phyloP scores from a whole-genome alignment of 2,329 filamentous ascomycete genomes.

The Neofusicoccum ribis region DNA sequence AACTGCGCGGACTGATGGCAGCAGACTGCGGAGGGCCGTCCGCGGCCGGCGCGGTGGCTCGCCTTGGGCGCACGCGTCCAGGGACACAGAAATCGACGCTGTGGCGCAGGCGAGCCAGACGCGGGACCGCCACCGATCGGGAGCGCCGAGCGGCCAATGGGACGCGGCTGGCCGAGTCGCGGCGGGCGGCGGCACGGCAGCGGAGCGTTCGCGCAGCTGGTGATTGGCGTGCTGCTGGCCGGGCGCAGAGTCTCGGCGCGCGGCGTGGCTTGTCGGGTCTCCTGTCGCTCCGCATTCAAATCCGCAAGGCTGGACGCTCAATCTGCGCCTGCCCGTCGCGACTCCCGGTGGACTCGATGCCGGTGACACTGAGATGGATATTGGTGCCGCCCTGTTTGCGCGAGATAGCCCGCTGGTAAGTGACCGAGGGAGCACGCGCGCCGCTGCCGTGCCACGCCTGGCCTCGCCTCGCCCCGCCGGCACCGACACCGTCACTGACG shows the following conservation, averaged over 20 bases:
- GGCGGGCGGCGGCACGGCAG: too few species aligned
- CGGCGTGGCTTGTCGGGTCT: not conserved
- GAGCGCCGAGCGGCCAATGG: not conserved
- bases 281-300: constrained; percentile 1
- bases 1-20: not conserved
- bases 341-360: not conserved
- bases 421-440: too few species aligned
- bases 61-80: too few species aligned
- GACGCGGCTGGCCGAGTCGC: not conserved
- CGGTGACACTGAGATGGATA: constrained; percentile 3
- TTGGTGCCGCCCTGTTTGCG: not conserved
- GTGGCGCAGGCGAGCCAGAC: not conserved
- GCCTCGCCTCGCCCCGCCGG: too few species aligned
- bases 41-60: not conserved
- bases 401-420: not conserved
- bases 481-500: too few species aligned
- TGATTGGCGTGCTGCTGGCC: not conserved
- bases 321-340: not conserved
- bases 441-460: too few species aligned
- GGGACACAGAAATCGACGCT: not conserved
- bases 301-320: not conserved
- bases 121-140: not conserved
- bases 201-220: not conserved
- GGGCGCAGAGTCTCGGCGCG: not conserved
- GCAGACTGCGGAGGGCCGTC: not conserved